These are phyloP conservation scores for Bauhinia variegata DNA, from an alignment of 306 rosid genomes.

Conservation along the genomic window DNA sequence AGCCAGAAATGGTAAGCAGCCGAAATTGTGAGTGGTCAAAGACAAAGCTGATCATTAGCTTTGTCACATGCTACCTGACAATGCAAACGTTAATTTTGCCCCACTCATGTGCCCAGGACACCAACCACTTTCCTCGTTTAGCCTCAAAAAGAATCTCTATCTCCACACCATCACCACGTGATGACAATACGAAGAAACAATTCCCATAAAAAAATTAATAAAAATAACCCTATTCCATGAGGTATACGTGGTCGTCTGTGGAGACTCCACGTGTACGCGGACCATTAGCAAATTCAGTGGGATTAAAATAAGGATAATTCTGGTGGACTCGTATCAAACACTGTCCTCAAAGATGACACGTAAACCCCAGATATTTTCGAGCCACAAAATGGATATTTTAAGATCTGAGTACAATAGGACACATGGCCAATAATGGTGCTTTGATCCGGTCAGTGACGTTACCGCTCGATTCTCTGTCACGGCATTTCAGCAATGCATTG, in stretches of 20 bases:
- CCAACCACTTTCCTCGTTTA: too few species aligned
- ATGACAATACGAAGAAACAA: background rate
- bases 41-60: conserved; percentile 18
- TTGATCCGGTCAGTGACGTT: conserved; percentile 17
- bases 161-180: conserved; percentile 24
- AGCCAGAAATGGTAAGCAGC: background rate
- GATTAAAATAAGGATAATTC: conserved; percentile 18
- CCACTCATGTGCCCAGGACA: too few species aligned
- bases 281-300: background rate
- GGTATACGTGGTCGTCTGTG: conserved; percentile 17
- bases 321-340: conserved; percentile 36
- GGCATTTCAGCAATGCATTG: conserved; percentile 1
- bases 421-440: conserved; percentile 33
- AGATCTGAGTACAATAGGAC: background rate
- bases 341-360: conserved; percentile 9
- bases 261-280: conserved; percentile 26
- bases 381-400: conserved; percentile 35
- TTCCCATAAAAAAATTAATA: background rate
- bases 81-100: background rate
- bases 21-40: background rate
- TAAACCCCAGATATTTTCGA: conserved; percentile 40
- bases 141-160: background rate
- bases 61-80: conserved; percentile 15
- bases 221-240: background rate
- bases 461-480: conserved; percentile 27